Evolutionary conservation across 768 basidiomycete species (phyloP).

Genomic region (Mycena filopes): DNA sequence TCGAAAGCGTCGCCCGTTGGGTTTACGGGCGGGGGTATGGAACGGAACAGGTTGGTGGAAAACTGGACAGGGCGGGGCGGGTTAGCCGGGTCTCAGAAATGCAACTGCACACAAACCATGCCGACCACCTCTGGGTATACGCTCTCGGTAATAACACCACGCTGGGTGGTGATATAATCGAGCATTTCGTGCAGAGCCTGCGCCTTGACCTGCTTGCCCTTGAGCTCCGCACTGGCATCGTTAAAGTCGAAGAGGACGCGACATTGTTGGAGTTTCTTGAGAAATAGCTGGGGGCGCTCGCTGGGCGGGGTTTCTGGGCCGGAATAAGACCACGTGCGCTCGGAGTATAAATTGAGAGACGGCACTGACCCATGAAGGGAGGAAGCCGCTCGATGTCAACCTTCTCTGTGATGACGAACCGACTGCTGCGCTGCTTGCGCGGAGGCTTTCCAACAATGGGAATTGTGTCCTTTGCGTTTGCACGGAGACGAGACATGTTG

Average conservation of each 20-base stretch:
- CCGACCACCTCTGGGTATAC: constrained; percentile 99
- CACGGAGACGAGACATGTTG: constrained; percentile 70
- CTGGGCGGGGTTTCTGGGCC: constrained; percentile 83
- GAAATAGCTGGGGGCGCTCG: constrained; percentile 91
- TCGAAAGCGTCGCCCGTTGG: constrained; percentile 99
- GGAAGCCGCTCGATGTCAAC: constrained; percentile 96
- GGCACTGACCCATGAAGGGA: constrained; percentile 81
- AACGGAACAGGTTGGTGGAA: constrained; percentile 97
- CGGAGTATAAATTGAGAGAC: constrained; percentile 14
- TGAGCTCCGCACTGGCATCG: constrained; percentile 94
- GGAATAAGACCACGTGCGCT: constrained; percentile 16
- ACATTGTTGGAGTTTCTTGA: constrained; percentile 96
- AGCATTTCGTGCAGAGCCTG: constrained; percentile 98
- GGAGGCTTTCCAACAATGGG: constrained; percentile 96
- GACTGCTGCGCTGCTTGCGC: constrained; percentile 95
- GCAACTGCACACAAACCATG: constrained; percentile 74
- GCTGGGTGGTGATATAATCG: constrained; percentile 97
- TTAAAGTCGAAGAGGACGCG: constrained; percentile 99
- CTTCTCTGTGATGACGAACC: constrained; percentile 95
- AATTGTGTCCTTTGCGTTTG: constrained; percentile 94
- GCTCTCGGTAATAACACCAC: constrained; percentile 94
- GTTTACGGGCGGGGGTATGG: constrained; percentile 99
- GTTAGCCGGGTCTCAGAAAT: constrained; percentile 17
- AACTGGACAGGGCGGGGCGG: constrained; percentile 67
- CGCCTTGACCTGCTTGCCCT: constrained; percentile 98